Evolutionary conservation across 2,329 filamentous ascomycete species (phyloP).

Genomic region (Ophiocordyceps camponoti-leonardi): DNA sequence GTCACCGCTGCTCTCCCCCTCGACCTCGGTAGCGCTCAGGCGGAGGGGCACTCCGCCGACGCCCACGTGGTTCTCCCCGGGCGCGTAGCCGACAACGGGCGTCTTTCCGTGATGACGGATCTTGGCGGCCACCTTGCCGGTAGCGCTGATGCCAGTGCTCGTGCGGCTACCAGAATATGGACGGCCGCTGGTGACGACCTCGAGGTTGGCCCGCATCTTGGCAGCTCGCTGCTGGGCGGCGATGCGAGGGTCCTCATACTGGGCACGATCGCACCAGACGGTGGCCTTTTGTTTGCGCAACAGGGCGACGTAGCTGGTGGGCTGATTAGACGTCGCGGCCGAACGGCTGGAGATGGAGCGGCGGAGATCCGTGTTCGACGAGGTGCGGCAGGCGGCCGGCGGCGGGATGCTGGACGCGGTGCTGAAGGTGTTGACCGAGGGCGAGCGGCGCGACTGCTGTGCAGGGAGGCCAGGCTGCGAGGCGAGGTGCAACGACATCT

Average conservation of each 20-base stretch:
- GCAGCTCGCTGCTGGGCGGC: slow-evolving; percentile 71
- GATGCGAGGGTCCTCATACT: slow-evolving; percentile 77
- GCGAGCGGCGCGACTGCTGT: slow-evolving; percentile 30
- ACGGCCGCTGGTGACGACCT: slow-evolving; percentile 50
- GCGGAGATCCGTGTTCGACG: slow-evolving; percentile 41
- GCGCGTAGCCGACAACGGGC: slow-evolving; percentile 61
- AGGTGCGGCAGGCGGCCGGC: slow-evolving; percentile 38
- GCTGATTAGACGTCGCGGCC: slow-evolving; percentile 31
- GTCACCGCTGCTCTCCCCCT: slow-evolving; percentile 70
- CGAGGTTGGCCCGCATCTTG: slow-evolving; percentile 69
- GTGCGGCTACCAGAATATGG: slow-evolving; percentile 32
- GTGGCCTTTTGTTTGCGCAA: slow-evolving; percentile 94
- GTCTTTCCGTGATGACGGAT: slow-evolving; percentile 77
- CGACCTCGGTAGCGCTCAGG: slow-evolving; percentile 87
- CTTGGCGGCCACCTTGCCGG: slow-evolving; percentile 60
- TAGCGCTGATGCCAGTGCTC: slow-evolving; percentile 43
- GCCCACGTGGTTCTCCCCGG: slow-evolving; percentile 56
- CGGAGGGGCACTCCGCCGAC: slow-evolving; percentile 74
- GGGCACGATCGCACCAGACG: slow-evolving; percentile 91
- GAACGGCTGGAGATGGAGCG: slow-evolving; percentile 73
- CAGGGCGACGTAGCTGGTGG: slow-evolving; percentile 82
- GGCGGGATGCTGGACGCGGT: slow-evolving; percentile 52
- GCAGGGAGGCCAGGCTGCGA: slow-evolving; percentile 1
- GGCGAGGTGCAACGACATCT: slow-evolving; percentile 1
- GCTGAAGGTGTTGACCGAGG: slow-evolving; percentile 51